Conservation (phyloP, 1,284 basidiomycete genomes). For the Microbotryum violaceum region DNA sequence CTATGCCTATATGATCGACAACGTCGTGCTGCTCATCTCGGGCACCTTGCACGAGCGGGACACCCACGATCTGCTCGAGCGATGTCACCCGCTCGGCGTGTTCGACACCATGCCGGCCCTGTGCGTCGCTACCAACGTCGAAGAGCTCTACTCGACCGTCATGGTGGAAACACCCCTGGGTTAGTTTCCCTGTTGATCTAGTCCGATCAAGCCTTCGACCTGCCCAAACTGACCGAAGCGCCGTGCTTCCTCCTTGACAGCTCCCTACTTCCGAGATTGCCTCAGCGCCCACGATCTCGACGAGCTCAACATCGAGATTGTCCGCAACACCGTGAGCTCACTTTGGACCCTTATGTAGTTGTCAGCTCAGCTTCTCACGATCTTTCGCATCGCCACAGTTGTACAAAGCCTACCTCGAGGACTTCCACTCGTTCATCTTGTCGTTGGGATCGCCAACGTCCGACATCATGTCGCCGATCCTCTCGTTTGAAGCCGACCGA, state of each 20-base stretch:
- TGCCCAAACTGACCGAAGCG: background rate
- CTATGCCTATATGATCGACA: slow-evolving; percentile 99
- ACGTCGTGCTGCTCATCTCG: slow-evolving; percentile 93
- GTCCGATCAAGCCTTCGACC: no score
- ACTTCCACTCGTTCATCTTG: slow-evolving; percentile 80
- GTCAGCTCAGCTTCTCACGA: background rate
- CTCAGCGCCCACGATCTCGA: slow-evolving; percentile 92
- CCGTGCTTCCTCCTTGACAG: slow-evolving; percentile 45
- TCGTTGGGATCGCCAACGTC: slow-evolving; percentile 74
- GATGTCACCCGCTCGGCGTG: slow-evolving; percentile 93
- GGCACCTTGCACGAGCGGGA: slow-evolving; percentile 96
- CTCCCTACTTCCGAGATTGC: slow-evolving; percentile 95
- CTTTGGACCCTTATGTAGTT: background rate
- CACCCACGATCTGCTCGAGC: slow-evolving; percentile 89
- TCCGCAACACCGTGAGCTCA: slow-evolving; percentile 67
- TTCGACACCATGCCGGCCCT: slow-evolving; percentile 99
- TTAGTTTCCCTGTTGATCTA: slow-evolving; percentile 42
- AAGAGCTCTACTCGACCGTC: slow-evolving; percentile 94
- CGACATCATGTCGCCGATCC: slow-evolving; percentile 80
- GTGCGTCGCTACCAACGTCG: slow-evolving; percentile 99
- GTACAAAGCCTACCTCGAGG: slow-evolving; percentile 98
- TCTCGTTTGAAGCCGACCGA: slow-evolving; percentile 94
- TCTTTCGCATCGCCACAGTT: slow-evolving; percentile 45
- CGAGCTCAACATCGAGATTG: slow-evolving; percentile 99
- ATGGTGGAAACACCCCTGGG: slow-evolving; percentile 95